Evolutionary conservation across 2,329 filamentous ascomycete species (phyloP).

Genomic region (Alternaria sp.): DNA sequence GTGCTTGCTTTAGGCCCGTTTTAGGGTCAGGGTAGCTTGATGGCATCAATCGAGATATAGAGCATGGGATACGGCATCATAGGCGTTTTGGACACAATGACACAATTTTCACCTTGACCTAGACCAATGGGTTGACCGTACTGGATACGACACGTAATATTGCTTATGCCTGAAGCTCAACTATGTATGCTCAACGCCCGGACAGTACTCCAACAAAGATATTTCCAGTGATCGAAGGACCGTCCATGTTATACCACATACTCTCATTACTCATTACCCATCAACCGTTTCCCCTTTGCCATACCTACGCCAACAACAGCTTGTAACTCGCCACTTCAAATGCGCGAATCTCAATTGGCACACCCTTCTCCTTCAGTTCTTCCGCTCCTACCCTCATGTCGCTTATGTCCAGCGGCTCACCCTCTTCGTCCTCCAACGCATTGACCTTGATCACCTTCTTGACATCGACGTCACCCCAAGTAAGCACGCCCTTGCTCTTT

Average conservation of each 20-base stretch:
- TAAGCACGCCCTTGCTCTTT: conserved; percentile 72
- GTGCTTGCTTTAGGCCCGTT: no score
- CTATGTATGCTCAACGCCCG: not conserved
- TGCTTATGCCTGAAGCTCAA: not conserved
- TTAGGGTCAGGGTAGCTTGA: not conserved
- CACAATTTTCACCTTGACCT: not conserved
- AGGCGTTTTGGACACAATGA: not conserved
- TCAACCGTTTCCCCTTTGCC: no score
- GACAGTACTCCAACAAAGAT: not conserved
- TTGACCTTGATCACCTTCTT: conserved; percentile 84
- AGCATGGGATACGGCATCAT: not conserved
- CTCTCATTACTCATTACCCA: not conserved
- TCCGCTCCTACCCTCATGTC: conserved; percentile 53
- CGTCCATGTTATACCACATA: not conserved
- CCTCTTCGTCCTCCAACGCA: conserved; percentile 86
- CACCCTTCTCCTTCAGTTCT: conserved; percentile 59
- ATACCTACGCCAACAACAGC: conserved; percentile 48
- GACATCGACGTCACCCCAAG: conserved; percentile 69
- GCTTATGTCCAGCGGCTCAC: conserved; percentile 56
- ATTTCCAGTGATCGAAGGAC: not conserved
- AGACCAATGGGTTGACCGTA: fast-evolving
- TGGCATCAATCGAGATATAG: not conserved
- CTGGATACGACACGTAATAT: not conserved
- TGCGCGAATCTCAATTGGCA: conserved; percentile 64
- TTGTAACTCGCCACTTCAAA: conserved; percentile 88